Base-by-base conservation (phyloP, 2,329 filamentous ascomycete species). In the Botrytis paeoniae region DNA sequence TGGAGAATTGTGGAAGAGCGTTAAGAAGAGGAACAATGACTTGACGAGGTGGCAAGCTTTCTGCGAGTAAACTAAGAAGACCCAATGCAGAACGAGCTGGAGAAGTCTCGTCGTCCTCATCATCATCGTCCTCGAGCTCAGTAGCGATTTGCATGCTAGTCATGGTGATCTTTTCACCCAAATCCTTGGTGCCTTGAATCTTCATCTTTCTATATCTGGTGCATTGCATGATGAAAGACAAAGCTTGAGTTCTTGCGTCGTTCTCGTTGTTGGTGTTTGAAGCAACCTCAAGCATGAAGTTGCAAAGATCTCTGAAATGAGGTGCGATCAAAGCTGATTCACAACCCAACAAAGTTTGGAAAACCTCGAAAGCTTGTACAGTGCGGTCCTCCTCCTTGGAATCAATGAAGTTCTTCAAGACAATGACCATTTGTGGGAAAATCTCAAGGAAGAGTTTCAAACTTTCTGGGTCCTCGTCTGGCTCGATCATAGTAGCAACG, bases 131-230 rank as follows among this genome's bases (percentile, higher is more conserved):
- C 72, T 93, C 92, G 32, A 98, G 89, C 85, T 98, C 95, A 14
- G 94, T 94, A 75, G 95, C 90, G 78, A 98, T 95, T 80, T 95
- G 89, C 83, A 98, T 89, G 80, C 92, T 91, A 85, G 95, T 96
- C 81, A 92, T 86, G 78, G 95, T 98, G 77, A 99, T 88, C 81
- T 94, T 89, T 79, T 95, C 91, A 74, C 94, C 95, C 81, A 98
- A 89, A 73, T 89, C 88, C 82, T 91, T 92, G 84, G 98, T 91
- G 75, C 89, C 93, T 85, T 98, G 96, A 71, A 98, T 91, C 88
- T 98, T 98, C 85, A 98, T 91, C 83, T 96, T 97, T 80, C 95
- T 91, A 85, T 95, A 98, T 76, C 93, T 91, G 41, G 97, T 93
- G 76, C 90, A 92, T 85, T 98, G 94, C 85, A 97, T 95, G 74